Percentiles rank a stretch among this genome's conserved stretches.
phyloP scores from a whole-genome alignment of 768 basidiomycete genomes.

The Pulveroboletus sp. region DNA sequence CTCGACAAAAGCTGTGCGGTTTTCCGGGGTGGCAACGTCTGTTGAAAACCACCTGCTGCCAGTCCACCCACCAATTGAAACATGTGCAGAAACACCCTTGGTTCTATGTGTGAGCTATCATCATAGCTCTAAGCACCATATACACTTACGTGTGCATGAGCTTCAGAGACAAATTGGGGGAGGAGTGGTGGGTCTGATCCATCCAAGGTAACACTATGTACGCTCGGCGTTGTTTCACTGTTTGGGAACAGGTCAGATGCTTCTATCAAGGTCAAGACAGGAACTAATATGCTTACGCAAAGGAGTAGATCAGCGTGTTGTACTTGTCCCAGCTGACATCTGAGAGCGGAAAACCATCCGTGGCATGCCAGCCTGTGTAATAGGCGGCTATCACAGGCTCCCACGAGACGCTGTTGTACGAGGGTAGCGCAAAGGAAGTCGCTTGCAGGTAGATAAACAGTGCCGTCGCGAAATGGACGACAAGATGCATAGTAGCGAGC shows the following conservation, averaged over 20 bases:
- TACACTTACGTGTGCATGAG: slow-evolving; percentile 30
- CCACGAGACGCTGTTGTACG: neutral
- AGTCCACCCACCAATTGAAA: slow-evolving; percentile 72
- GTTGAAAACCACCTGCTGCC: slow-evolving; percentile 64
- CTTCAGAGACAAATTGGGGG: slow-evolving; percentile 53
- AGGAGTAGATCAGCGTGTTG: slow-evolving; percentile 62
- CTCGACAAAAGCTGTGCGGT: slow-evolving; percentile 62
- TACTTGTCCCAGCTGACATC: slow-evolving; percentile 69
- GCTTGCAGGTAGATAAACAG: neutral
- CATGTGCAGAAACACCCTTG: slow-evolving; percentile 53
- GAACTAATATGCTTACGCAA: slow-evolving; percentile 41
- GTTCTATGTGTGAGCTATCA: neutral
- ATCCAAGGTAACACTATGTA: slow-evolving; percentile 28
- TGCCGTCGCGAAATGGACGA: neutral
- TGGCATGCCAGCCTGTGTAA: slow-evolving; percentile 67
- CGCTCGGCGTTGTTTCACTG: slow-evolving; percentile 33
- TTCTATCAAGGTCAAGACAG: neutral
- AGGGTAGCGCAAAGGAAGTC: neutral
- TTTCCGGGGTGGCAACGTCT: slow-evolving; percentile 51
- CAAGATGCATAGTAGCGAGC: neutral
- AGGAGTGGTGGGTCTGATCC: slow-evolving; percentile 50
- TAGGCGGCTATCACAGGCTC: slow-evolving; percentile 47
- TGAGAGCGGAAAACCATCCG: slow-evolving; percentile 45
- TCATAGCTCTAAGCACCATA: neutral
- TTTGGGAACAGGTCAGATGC: neutral